Percentiles rank a stretch among this genome's conserved stretches.
phyloP scores from a whole-genome alignment of 768 basidiomycete genomes.

The Macrolepiota fuliginosa region DNA sequence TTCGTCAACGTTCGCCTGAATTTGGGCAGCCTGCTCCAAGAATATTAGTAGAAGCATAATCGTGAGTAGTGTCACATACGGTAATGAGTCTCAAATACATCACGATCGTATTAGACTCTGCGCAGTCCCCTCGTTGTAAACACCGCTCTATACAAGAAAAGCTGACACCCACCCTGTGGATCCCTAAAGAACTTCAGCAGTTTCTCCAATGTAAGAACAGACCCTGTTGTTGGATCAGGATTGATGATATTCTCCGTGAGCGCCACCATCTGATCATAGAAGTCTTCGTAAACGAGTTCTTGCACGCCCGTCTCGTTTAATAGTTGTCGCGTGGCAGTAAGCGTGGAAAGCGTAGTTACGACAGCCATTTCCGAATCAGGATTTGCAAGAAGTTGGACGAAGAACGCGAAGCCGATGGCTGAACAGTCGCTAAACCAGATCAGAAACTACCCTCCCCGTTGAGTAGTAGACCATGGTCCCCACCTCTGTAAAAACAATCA shows the following conservation, averaged over 20 bases:
- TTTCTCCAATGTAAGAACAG: background rate
- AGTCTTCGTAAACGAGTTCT: conserved; percentile 68
- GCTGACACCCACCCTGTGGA: background rate
- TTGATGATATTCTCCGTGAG: conserved; percentile 43
- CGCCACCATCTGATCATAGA: conserved; percentile 59
- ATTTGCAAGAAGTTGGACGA: conserved; percentile 62
- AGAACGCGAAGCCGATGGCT: conserved; percentile 83
- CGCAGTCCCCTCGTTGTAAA: background rate
- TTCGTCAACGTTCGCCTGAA: conserved; percentile 57
- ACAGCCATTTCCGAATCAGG: conserved; percentile 45
- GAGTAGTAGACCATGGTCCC: conserved; percentile 18
- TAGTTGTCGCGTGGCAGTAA: conserved; percentile 46
- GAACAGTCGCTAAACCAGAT: conserved; percentile 13
- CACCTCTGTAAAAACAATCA: conserved; percentile 91
- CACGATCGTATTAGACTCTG: conserved; percentile 13
- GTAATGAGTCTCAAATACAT: conserved; percentile 80
- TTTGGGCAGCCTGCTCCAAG: conserved; percentile 58
- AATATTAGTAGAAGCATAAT: background rate
- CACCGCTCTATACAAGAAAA: background rate
- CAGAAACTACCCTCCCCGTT: background rate
- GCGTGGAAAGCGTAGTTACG: conserved; percentile 45
- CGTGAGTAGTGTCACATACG: conserved; percentile 24
- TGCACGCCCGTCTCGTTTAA: conserved; percentile 65
- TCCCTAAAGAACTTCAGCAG: conserved; percentile 14
- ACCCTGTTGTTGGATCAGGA: background rate